These are phyloP conservation scores for Blastobotrys mokoenaii DNA, from an alignment of 805 yeast genomes.

Conservation along the genomic window DNA sequence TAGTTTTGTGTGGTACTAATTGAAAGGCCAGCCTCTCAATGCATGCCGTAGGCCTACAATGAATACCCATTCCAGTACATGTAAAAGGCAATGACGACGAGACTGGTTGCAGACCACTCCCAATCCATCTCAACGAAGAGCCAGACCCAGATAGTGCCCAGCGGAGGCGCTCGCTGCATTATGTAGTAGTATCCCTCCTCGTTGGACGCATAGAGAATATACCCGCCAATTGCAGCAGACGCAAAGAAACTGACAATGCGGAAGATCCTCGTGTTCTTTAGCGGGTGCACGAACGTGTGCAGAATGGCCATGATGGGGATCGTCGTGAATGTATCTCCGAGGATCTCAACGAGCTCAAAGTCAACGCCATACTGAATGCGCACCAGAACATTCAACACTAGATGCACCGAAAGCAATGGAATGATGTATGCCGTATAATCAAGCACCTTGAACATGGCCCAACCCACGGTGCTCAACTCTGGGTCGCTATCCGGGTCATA, in stretches of 20 bases:
- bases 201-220: constrained; percentile 26
- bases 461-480: constrained; percentile 15
- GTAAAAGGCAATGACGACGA: constrained; percentile 22
- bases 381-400: constrained; percentile 29
- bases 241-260: constrained; percentile 19
- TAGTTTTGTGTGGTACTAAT: too few relatives aligned
- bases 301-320: constrained; percentile 27
- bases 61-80: constrained; percentile 13
- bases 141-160: constrained; percentile 35
- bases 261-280: constrained; percentile 12
- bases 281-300: constrained; percentile 23
- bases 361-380: constrained; percentile 28
- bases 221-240: constrained; percentile 26
- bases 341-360: constrained; percentile 9
- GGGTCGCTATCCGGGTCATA: constrained; percentile 7
- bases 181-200: constrained; percentile 31
- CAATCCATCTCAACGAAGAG: constrained; percentile 33
- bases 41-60: too few relatives aligned
- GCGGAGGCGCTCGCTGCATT: constrained; percentile 33
- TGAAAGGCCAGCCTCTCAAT: too few relatives aligned
- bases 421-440: constrained; percentile 24
- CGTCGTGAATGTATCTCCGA: constrained; percentile 18
- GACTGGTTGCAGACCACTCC: constrained; percentile 23
- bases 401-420: constrained; percentile 29
- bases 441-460: constrained; percentile 21